Conservation (phyloP, 768 basidiomycete species). For the Lactifluus subvellereus region DNA sequence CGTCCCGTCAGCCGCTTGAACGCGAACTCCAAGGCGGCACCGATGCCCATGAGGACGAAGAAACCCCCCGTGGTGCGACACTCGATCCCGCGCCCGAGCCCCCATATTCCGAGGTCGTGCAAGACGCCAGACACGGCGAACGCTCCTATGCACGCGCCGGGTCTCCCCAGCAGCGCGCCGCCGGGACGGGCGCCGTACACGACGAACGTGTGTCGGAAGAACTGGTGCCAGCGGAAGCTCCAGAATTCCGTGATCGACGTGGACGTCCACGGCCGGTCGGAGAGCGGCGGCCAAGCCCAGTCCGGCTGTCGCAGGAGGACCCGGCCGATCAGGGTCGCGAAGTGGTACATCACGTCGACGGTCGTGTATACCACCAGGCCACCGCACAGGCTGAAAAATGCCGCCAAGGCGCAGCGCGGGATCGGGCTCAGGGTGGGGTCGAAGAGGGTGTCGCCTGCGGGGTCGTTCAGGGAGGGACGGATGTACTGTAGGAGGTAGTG, state of each 20-base stretch:
- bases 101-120: conserved; percentile 55
- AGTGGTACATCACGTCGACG: conserved; percentile 25
- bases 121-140: conserved; percentile 54
- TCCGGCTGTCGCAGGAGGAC: conserved; percentile 30
- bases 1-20: conserved; percentile 42
- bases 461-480: conserved; percentile 2
- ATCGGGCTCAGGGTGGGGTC: background rate
- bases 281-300: conserved; percentile 34
- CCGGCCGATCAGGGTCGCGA: conserved; percentile 27
- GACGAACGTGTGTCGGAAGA: conserved; percentile 32
- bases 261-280: conserved; percentile 34
- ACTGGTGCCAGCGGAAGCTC: conserved; percentile 38
- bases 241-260: conserved; percentile 38
- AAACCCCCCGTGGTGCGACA: conserved; percentile 41
- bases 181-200: conserved; percentile 32
- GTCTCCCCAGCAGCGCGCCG: conserved; percentile 40
- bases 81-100: conserved; percentile 51
- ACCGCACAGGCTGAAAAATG: conserved; percentile 5
- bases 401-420: background rate
- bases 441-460: conserved; percentile 10
- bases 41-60: conserved; percentile 54
- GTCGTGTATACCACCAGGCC: conserved; percentile 16
- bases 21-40: conserved; percentile 42
- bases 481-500: background rate
- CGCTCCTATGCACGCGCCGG: conserved; percentile 48